Evolutionary conservation across 148 eudicot genomes (phyloP).

Genomic region (Vaccinium vitisidaea): DNA sequence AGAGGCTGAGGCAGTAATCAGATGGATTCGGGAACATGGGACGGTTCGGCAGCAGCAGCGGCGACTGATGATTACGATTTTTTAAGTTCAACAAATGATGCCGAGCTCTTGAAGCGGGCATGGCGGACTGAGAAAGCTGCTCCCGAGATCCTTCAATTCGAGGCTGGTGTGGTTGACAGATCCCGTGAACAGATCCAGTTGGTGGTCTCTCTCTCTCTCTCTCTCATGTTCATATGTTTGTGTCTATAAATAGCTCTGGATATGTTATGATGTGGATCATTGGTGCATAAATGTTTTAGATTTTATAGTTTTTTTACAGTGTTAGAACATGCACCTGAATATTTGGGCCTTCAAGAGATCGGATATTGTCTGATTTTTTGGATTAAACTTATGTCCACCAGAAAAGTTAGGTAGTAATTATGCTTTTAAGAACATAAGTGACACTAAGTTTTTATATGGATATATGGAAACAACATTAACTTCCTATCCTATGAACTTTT

Average conservation of each 20-base stretch:
- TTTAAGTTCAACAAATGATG: constrained; percentile 70
- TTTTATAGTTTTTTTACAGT: neutral
- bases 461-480: neutral
- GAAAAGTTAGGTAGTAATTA: neutral
- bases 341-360: neutral
- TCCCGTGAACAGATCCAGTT: constrained; percentile 79
- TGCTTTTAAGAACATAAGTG: neutral
- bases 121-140: constrained; percentile 95
- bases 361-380: neutral
- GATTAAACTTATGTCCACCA: neutral
- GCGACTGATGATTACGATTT: constrained; percentile 61
- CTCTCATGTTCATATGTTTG: neutral
- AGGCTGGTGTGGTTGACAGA: constrained; percentile 55
- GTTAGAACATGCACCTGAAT: neutral
- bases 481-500: neutral
- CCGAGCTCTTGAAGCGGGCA: constrained; percentile 69
- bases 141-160: constrained; percentile 65
- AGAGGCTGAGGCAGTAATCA: constrained; percentile 13
- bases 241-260: constrained; percentile 11
- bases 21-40: constrained; percentile 39
- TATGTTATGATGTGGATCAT: neutral
- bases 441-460: neutral
- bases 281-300: neutral
- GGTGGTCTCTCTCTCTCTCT: constrained; percentile 42
- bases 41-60: constrained; percentile 20